Conservation (phyloP, 192 early-diverging fungal species). For the Diversispora eburnea region DNA sequence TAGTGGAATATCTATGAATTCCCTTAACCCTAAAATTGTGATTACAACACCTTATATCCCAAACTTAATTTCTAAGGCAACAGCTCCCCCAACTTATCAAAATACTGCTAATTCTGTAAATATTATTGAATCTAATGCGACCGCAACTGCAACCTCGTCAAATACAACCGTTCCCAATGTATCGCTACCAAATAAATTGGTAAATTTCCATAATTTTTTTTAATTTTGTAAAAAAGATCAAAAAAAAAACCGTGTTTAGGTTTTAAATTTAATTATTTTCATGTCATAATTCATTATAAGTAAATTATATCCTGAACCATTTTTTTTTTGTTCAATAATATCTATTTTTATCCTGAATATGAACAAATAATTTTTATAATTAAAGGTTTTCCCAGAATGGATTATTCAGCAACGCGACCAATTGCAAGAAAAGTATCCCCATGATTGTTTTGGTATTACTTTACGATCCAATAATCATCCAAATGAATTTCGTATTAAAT, state of each 20-base stretch:
- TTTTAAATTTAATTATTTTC: neutral
- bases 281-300: too few relatives aligned
- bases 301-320: neutral
- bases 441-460: slow-evolving; percentile 47
- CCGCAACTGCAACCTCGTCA: neutral
- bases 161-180: neutral
- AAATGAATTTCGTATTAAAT: slow-evolving; percentile 42
- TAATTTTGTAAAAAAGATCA: neutral
- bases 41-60: neutral
- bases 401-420: slow-evolving; percentile 30
- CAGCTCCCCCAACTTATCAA: neutral
- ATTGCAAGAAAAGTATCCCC: slow-evolving; percentile 40
- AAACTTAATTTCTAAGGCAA: neutral
- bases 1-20: neutral
- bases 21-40: neutral
- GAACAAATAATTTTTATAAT: neutral
- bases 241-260: neutral
- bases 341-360: neutral
- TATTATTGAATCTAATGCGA: neutral
- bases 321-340: neutral
- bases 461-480: slow-evolving; percentile 28
- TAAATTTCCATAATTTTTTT: neutral
- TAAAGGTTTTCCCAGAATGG: slow-evolving; percentile 38
- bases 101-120: neutral
- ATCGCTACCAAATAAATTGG: neutral